Evolutionary conservation across 2,329 filamentous ascomycete species (phyloP).

Genomic region (Calycina herbarum): DNA sequence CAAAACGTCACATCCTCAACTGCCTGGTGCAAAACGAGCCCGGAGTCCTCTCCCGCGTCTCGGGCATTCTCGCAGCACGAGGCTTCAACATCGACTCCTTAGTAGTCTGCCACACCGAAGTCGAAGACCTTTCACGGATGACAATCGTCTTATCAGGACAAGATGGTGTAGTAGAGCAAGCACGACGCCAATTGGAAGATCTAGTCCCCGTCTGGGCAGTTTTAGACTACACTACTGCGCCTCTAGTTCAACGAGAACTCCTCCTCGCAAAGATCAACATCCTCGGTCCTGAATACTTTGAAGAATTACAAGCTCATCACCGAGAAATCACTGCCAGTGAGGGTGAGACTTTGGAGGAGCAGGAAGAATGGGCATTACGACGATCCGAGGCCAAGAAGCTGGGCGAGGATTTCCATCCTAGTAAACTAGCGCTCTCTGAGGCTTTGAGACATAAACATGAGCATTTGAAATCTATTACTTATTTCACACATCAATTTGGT

Average conservation of each 20-base stretch:
- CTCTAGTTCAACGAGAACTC: constrained; percentile 92
- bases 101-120: constrained; percentile 96
- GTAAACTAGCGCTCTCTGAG: constrained; percentile 80
- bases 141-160: constrained; percentile 96
- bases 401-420: constrained; percentile 77
- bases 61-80: constrained; percentile 89
- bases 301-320: constrained; percentile 94
- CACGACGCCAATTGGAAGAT: constrained; percentile 91
- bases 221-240: constrained; percentile 88
- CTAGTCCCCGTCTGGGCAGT: constrained; percentile 98
- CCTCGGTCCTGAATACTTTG: constrained; percentile 95
- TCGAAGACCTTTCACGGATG: constrained; percentile 96
- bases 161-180: constrained; percentile 96
- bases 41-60: constrained; percentile 93
- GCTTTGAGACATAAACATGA: constrained; percentile 96
- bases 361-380: constrained; percentile 43
- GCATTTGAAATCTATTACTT: constrained; percentile 93
- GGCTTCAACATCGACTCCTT: constrained; percentile 99
- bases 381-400: constrained; percentile 26
- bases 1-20: constrained; percentile 95
- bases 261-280: constrained; percentile 96
- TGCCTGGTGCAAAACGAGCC: constrained; percentile 99
- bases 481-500: constrained; percentile 95
- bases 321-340: constrained; percentile 72
- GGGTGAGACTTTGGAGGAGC: constrained; percentile 35